A percentile compares a stretch with the other conserved stretches of the same genome.
These are phyloP conservation scores for Fusarium sp. DNA, from an alignment of 2,329 filamentous ascomycete genomes.

Conservation along the genomic window DNA sequence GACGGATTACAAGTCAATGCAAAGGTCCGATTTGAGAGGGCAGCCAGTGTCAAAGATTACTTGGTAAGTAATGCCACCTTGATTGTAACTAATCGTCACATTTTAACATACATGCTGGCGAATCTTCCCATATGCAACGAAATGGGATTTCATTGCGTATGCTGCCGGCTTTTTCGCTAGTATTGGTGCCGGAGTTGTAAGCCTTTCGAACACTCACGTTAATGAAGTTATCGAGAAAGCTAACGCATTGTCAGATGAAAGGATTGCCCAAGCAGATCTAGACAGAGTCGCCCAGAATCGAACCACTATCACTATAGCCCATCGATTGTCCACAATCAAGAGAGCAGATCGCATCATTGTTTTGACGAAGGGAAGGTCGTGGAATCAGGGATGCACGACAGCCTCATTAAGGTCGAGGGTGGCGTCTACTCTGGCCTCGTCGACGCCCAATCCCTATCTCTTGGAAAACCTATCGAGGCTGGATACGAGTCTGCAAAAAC, in stretches of 20 bases:
- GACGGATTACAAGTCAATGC: conserved; percentile 51
- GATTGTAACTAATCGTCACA: neutral
- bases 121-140: conserved; percentile 67
- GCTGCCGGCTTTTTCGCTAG: conserved; percentile 62
- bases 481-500: conserved; percentile 53
- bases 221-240: neutral
- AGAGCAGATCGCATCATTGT: conserved; percentile 85
- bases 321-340: conserved; percentile 80
- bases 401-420: conserved; percentile 70
- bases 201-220: neutral
- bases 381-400: conserved; percentile 82
- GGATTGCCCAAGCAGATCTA: conserved; percentile 74
- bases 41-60: conserved; percentile 62
- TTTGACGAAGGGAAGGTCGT: conserved; percentile 75
- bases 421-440: conserved; percentile 79
- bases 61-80: conserved; percentile 42
- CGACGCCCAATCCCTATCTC: conserved; percentile 69
- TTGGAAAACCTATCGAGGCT: conserved; percentile 62
- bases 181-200: conserved; percentile 62
- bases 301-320: conserved; percentile 81
- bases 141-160: conserved; percentile 65
- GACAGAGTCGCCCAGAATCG: conserved; percentile 71
- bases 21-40: conserved; percentile 59
- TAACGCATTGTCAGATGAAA: conserved; percentile 55
- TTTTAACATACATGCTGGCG: conserved; percentile 51